Conservation (phyloP, 2,329 filamentous ascomycete species). For the Hypoxylon sp. region DNA sequence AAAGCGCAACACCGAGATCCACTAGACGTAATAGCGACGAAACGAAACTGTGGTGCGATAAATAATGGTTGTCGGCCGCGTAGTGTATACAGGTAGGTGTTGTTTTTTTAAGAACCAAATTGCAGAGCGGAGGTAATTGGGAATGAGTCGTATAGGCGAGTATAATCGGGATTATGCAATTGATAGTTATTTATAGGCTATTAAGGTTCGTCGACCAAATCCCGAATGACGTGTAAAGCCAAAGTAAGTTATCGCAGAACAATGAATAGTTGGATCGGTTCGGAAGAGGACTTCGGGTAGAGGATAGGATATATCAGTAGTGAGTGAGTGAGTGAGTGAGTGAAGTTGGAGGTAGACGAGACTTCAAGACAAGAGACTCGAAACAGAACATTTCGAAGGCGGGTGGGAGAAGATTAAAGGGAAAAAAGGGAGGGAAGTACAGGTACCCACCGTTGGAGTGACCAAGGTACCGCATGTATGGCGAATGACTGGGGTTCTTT, state of each 20-base stretch:
- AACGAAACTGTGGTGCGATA: slow-evolving; percentile 2
- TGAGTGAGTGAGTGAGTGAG: neutral
- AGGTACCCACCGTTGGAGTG: slow-evolving; percentile 34
- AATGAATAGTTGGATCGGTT: slow-evolving; percentile 1
- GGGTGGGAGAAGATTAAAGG: slow-evolving; percentile 37
- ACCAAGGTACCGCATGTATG: slow-evolving; percentile 35
- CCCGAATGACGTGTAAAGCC: too few relatives aligned
- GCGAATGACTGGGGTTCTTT: slow-evolving; percentile 28
- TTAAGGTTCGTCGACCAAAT: too few relatives aligned
- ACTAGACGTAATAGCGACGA: slow-evolving; percentile 27
- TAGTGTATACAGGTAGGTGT: slow-evolving; percentile 5
- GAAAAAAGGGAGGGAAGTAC: slow-evolving; percentile 37
- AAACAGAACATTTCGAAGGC: slow-evolving; percentile 36
- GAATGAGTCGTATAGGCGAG: slow-evolving; percentile 15
- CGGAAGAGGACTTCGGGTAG: slow-evolving; percentile 20
- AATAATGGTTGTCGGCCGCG: slow-evolving; percentile 11
- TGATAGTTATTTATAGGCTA: too few relatives aligned
- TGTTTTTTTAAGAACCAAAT: slow-evolving; percentile 4
- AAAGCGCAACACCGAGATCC: slow-evolving; percentile 30
- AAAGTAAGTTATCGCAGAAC: too few relatives aligned
- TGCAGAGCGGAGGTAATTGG: slow-evolving; percentile 11
- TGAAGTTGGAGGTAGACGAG: slow-evolving; percentile 11
- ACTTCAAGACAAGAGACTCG: slow-evolving; percentile 24
- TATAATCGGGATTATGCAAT: slow-evolving; percentile 21
- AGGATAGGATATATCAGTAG: neutral